Conservation (phyloP, 192 early-diverging fungal genomes). For the Podochytrium sp. region DNA sequence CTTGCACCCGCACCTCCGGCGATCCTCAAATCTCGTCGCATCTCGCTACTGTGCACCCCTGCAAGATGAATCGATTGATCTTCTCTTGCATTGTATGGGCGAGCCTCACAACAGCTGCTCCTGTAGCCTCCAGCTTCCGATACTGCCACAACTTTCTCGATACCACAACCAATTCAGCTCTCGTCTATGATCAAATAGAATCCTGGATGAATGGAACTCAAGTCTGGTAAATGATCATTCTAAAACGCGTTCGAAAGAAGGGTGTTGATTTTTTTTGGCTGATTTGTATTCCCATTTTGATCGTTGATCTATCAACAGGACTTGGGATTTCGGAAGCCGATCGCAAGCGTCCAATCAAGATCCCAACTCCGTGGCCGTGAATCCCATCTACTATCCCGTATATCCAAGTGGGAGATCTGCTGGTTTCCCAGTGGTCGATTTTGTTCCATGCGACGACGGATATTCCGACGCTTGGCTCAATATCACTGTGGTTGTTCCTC, state of each 20-base stretch:
- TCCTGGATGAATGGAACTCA: background rate
- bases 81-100: background rate
- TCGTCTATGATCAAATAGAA: background rate
- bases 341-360: background rate
- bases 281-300: background rate
- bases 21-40: background rate
- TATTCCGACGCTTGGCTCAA: conserved; percentile 32
- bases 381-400: conserved; percentile 21
- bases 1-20: background rate
- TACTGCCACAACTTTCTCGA: conserved; percentile 23
- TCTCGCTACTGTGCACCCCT: background rate
- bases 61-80: background rate
- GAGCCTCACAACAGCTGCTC: background rate
- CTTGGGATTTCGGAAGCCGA: conserved; percentile 27
- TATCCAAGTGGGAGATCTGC: conserved; percentile 28
- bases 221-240: background rate
- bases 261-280: too few relatives aligned
- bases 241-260: background rate
- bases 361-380: conserved; percentile 4
- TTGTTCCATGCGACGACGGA: conserved; percentile 14
- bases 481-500: background rate
- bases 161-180: background rate
- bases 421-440: conserved; percentile 6
- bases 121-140: background rate
- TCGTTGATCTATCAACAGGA: background rate